Evolutionary conservation across 169 alveolate genomes (phyloP).

Genomic region (Plasmodium malariae): DNA sequence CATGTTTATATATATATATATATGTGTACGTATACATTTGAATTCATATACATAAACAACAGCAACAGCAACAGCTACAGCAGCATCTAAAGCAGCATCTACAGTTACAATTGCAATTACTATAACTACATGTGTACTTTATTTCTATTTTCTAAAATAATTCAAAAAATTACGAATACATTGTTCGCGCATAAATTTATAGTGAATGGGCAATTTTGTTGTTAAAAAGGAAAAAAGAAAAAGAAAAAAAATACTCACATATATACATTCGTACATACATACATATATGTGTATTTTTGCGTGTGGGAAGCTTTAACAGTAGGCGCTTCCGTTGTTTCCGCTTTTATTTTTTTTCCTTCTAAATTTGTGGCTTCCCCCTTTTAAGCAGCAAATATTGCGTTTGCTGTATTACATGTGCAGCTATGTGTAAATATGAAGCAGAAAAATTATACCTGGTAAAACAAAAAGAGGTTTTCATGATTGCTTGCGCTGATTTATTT

Average conservation of each 20-base stretch:
- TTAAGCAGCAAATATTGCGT: not conserved
- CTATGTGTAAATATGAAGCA: too few species aligned
- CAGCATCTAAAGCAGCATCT: too few species aligned
- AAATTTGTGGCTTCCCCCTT: not conserved
- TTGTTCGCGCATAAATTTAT: not conserved
- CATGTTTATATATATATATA: constrained; percentile 16
- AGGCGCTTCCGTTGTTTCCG: not conserved
- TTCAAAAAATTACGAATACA: not conserved
- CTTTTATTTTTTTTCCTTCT: not conserved
- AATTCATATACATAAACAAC: too few species aligned
- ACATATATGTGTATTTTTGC: not conserved
- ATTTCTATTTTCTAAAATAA: constrained; percentile 9
- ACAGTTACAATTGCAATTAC: not conserved
- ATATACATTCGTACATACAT: not conserved
- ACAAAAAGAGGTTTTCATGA: too few species aligned
- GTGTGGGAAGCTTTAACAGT: not conserved
- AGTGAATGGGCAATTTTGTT: not conserved
- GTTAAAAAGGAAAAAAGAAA: not conserved
- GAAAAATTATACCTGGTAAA: too few species aligned
- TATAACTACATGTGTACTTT: not conserved
- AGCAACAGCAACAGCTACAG: too few species aligned
- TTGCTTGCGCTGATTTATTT: too few species aligned
- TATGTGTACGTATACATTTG: constrained; percentile 20
- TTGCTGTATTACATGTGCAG: too few species aligned
- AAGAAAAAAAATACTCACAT: not conserved